Evolutionary conservation across 208 protist species (phyloP).

Genomic region (Leishmania guyanensis): DNA sequence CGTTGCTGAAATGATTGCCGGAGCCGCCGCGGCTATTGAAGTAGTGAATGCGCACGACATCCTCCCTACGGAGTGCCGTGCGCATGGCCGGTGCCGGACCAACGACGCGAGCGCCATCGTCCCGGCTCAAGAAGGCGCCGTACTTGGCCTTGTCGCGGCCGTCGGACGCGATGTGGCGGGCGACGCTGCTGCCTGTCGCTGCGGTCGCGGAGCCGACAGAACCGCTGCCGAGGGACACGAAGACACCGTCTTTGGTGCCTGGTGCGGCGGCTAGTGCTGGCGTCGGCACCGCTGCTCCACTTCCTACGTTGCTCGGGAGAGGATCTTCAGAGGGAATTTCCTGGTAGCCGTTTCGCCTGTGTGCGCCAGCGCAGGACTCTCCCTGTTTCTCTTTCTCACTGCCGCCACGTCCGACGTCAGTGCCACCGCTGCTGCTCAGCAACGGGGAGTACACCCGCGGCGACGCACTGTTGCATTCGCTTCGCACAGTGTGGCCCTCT

Average conservation of each 20-base stretch:
- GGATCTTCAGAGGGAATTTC: conserved; percentile 6
- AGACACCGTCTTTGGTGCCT: not conserved
- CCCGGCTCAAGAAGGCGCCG: conserved; percentile 44
- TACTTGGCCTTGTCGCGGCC: conserved; percentile 39
- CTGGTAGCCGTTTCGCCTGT: conserved; percentile 3
- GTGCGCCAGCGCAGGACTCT: not conserved
- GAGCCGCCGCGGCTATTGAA: conserved; percentile 80
- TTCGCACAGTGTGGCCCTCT: not conserved
- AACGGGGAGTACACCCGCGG: conserved; percentile 18
- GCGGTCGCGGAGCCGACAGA: not conserved
- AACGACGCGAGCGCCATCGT: conserved; percentile 18
- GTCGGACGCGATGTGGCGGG: conserved; percentile 8
- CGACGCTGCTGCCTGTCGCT: not conserved
- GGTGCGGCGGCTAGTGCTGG: not conserved
- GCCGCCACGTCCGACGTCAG: not conserved
- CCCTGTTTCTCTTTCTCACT: not conserved
- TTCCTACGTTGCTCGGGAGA: not conserved
- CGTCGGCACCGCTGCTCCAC: not conserved
- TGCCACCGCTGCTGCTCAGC: conserved; percentile 2
- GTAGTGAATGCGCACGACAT: conserved; percentile 71
- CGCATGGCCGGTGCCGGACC: conserved; percentile 4
- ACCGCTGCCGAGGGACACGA: not conserved
- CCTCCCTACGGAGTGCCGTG: conserved; percentile 37
- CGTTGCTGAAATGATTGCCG: conserved; percentile 55
- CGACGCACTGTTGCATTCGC: not conserved